Evolutionary conservation across 208 protist genomes (phyloP).

Genomic region (Crithidia fasciculata): DNA sequence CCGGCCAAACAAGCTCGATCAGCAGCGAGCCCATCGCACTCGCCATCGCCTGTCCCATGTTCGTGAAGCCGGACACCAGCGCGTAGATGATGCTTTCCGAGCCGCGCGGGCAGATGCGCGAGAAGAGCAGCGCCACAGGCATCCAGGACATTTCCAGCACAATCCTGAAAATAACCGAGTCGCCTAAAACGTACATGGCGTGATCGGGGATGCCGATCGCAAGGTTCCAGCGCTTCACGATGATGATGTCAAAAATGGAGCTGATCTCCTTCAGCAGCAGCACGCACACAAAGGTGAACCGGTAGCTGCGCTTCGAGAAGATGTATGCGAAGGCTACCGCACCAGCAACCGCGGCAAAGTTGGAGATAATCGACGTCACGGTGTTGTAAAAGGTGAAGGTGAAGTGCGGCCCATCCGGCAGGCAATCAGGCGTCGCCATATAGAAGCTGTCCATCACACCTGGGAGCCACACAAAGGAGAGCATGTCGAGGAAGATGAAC

Average conservation of each 20-base stretch:
- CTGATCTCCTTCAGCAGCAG: constrained; percentile 40
- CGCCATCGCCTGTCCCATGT: constrained; percentile 56
- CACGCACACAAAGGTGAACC: constrained; percentile 45
- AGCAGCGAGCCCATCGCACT: constrained; percentile 50
- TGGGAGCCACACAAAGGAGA: constrained; percentile 47
- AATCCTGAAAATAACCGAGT: constrained; percentile 67
- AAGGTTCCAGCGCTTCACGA: constrained; percentile 72
- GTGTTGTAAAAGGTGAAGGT: constrained; percentile 52
- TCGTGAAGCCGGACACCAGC: constrained; percentile 60
- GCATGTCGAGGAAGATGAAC: constrained; percentile 44
- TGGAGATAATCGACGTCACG: constrained; percentile 46
- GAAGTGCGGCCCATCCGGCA: constrained; percentile 49
- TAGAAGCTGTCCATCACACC: constrained; percentile 51
- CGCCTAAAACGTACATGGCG: constrained; percentile 72
- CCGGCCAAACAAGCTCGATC: constrained; percentile 49
- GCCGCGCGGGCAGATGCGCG: constrained; percentile 72
- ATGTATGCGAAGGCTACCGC: constrained; percentile 47
- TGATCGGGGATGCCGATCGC: constrained; percentile 50
- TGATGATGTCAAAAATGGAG: constrained; percentile 67
- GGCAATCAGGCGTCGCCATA: constrained; percentile 28
- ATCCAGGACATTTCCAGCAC: constrained; percentile 64
- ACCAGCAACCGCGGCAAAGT: constrained; percentile 36
- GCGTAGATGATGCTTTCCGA: constrained; percentile 77
- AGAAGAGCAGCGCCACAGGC: constrained; percentile 70
- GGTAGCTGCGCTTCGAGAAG: constrained; percentile 53